These are phyloP conservation scores for Seminavis robusta DNA, from an alignment of 108 stramenopile genomes.

Conservation along the genomic window DNA sequence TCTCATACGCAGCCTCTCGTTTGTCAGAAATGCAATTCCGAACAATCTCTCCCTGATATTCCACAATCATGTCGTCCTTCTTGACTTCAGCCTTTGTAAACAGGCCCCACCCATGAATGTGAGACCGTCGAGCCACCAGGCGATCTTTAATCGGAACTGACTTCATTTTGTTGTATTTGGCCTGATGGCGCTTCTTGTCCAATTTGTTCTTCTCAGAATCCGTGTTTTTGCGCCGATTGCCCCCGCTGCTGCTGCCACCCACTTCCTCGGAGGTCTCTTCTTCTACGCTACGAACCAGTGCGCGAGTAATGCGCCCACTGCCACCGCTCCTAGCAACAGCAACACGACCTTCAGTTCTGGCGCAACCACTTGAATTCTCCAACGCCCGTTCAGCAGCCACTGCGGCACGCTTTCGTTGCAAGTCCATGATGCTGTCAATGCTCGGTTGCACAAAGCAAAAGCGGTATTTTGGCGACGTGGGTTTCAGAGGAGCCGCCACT, in stretches of 20 bases:
- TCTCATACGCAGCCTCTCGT: conserved; percentile 80
- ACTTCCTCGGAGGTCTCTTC: conserved; percentile 10
- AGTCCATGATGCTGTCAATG: conserved; percentile 36
- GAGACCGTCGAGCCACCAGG: conserved; percentile 56
- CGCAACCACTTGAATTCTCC: conserved; percentile 61
- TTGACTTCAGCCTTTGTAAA: conserved; percentile 73
- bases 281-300: conserved; percentile 57
- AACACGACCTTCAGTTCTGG: conserved; percentile 60
- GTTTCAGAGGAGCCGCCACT: conserved; percentile 44
- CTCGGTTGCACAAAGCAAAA: conserved; percentile 56
- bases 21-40: conserved; percentile 72
- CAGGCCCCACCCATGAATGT: conserved; percentile 93
- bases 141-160: conserved; percentile 56
- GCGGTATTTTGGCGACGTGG: conserved; percentile 32
- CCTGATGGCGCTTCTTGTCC: conserved; percentile 36
- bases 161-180: conserved; percentile 59
- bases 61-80: conserved; percentile 68
- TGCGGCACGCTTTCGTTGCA: conserved; percentile 66
- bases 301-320: conserved; percentile 64
- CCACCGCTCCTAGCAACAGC: conserved; percentile 50
- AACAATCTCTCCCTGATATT: conserved; percentile 76
- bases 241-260: conserved; percentile 15
- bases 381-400: conserved; percentile 54
- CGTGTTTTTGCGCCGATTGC: conserved; percentile 3
- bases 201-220: conserved; percentile 22